Evolutionary conservation across 1,284 basidiomycete genomes (phyloP), one percentile per base, ranked within the genome.

Genomic region (Ganoderma sinense): DNA sequence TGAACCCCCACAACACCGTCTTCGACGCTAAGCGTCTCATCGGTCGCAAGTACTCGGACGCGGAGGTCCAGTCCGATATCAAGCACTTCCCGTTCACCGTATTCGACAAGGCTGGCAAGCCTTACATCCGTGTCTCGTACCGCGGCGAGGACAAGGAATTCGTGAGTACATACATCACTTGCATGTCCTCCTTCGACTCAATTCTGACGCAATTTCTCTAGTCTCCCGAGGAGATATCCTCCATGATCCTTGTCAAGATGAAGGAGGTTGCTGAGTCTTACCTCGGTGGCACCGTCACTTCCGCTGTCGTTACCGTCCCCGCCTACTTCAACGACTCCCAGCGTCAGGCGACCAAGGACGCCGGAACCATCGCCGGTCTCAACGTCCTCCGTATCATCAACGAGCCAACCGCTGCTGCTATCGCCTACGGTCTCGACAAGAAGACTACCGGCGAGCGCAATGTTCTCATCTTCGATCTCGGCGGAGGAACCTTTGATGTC

Each of bases 321-420:
- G 96, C 97, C 66, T 98, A 99, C 89, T 99, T 99, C 90, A 97
- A 97, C 83, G 96, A 97, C 85, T 97, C 96, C 14, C 96, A 97
- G 82, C 93, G 96, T 80, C 96, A 97, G 81, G 96, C 96, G 26
- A 97, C 96, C 77, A 97, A 97, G 87, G 96, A 97, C 78, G 96
- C 96, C 53, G 96, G 96, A 80, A 88, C 91, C 72, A 97, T 97
- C 76, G 87, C 95, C 11, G 96, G 96, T 70, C 85, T 97, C 75
- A 96, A 97, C 82, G 94, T 97, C 71, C 94, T 97, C 80, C 96
- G 96, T 84, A 97, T 97, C 83, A 97, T 97, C 85, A 97, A 97
- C 86, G 96, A 97, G 84, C 96, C 96, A 59, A 97, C 96, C 61
- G 96, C 96, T 41, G 96, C 96, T 69, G 96, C 96, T 73, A 97